Base-by-base conservation (phyloP, 2,329 filamentous ascomycete genomes). In the Graphium sp. region DNA sequence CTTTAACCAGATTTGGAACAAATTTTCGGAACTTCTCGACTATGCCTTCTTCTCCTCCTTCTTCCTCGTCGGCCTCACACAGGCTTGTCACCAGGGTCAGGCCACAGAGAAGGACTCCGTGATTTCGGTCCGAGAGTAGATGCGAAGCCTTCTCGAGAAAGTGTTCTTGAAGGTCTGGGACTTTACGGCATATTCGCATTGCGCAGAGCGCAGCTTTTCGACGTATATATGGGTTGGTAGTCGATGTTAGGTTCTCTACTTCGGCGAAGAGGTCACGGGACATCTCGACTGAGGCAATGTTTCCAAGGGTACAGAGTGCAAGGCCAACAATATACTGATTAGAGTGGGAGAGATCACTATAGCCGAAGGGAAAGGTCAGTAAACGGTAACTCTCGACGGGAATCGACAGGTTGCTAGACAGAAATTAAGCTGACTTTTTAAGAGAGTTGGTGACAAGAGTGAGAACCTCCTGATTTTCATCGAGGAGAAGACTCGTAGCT, bases 241-340 rank as follows among this genome's bases (percentile, higher is more conserved):
- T 94, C 23, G 84, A 79, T 38, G 98, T 61, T 27, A 95, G 73
- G 35, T 69, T 81, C 53, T 98, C 91, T 49, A 98, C 81, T 62
- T 98, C 87, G 40, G 84, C 72, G 52, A 98, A 98, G 13, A 98
- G 62, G 55, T 98, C 89, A 61, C 89, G 70, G 12, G 89, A 92
- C 89, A 98, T 98, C 52, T 98, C 89, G 45, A 95, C 66, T 1
- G 87, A 94, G 34, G 91, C 87, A 42, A 98, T 98, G 51, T 98
- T 98, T 40, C 87, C 89, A 13, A 98, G 70, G 1, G 91, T 94
- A 50, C 87, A 94, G 18, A 98, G 73, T 35, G 89, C 89, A 29
- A 98, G 75, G 15, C 91, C 89, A 41, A 95, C 89, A 36, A 98
- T 83, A 53, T 98, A 98, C 55, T 98, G 89, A 50, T 98, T 98